Conservation (phyloP, 2,329 filamentous ascomycete genomes). For the Monosporascus sp. region DNA sequence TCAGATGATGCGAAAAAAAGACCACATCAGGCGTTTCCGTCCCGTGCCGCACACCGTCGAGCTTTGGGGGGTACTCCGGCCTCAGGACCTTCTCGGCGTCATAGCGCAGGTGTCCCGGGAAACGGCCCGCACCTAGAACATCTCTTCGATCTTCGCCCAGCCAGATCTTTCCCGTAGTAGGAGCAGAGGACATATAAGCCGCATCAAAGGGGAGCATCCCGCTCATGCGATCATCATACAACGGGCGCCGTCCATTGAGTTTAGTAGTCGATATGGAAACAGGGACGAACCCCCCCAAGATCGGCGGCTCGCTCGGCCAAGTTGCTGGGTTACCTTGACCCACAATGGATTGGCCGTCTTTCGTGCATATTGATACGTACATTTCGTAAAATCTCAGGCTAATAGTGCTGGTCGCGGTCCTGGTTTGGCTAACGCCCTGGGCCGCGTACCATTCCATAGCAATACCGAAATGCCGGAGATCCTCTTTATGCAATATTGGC, state of each 20-base stretch:
- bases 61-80: slow-evolving; percentile 15
- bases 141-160: slow-evolving; percentile 38
- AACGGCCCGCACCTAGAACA: slow-evolving; percentile 33
- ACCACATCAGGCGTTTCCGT: slow-evolving; percentile 21
- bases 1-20: slow-evolving; percentile 18
- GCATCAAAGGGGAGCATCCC: slow-evolving; percentile 37
- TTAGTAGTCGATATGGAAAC: slow-evolving; percentile 13
- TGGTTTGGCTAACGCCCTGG: slow-evolving; percentile 22
- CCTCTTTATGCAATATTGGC: slow-evolving; percentile 29
- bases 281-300: slow-evolving; percentile 22
- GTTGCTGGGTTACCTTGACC: slow-evolving; percentile 18
- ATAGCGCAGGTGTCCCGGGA: slow-evolving; percentile 32
- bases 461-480: slow-evolving; percentile 31
- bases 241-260: too few relatives aligned
- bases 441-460: slow-evolving; percentile 28
- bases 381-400: slow-evolving; percentile 29
- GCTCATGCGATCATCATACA: slow-evolving; percentile 26
- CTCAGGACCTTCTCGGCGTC: slow-evolving; percentile 10
- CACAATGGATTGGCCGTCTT: slow-evolving; percentile 18
- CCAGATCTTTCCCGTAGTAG: slow-evolving; percentile 29
- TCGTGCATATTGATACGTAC: slow-evolving; percentile 23
- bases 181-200: slow-evolving; percentile 36
- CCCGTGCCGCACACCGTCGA: slow-evolving; percentile 10
- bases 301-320: slow-evolving; percentile 17
- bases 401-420: slow-evolving; percentile 11